These are phyloP conservation scores for Musa troglodytarum DNA, from an alignment of 176 grass and related monocot genomes.

Conservation along the genomic window DNA sequence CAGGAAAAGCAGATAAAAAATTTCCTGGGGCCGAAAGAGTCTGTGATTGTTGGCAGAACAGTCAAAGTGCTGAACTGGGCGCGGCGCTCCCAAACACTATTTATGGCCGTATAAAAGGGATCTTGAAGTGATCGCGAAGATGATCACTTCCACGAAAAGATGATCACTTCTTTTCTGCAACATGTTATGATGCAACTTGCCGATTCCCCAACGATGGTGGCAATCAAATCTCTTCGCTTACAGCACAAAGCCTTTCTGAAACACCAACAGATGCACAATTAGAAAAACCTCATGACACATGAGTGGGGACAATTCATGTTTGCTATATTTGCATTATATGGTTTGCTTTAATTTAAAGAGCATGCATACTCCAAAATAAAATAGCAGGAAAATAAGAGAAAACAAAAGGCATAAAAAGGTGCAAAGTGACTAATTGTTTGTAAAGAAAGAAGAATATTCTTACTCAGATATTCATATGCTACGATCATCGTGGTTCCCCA, in stretches of 20 bases:
- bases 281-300: background rate
- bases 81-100: too few relatives aligned
- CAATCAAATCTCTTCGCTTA: constrained; percentile 6
- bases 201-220: background rate
- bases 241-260: constrained; percentile 18
- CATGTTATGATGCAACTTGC: background rate
- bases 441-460: constrained; percentile 4
- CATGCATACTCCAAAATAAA: too few relatives aligned
- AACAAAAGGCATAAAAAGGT: background rate
- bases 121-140: too few relatives aligned
- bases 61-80: too few relatives aligned
- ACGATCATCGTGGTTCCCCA: constrained; percentile 98
- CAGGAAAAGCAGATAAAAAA: background rate
- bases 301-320: background rate
- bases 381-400: background rate
- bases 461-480: constrained; percentile 97
- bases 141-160: too few relatives aligned
- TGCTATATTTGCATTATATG: background rate
- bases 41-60: too few relatives aligned
- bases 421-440: background rate
- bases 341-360: too few relatives aligned
- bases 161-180: too few relatives aligned
- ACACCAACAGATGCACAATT: background rate
- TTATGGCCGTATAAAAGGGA: too few relatives aligned
- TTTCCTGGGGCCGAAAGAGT: too few relatives aligned